Percentiles rank a stretch among this genome's conserved stretches.
These are phyloP conservation scores for Scalesia atractyloides DNA, from an alignment of 129 eudicot species.

Conservation along the genomic window DNA sequence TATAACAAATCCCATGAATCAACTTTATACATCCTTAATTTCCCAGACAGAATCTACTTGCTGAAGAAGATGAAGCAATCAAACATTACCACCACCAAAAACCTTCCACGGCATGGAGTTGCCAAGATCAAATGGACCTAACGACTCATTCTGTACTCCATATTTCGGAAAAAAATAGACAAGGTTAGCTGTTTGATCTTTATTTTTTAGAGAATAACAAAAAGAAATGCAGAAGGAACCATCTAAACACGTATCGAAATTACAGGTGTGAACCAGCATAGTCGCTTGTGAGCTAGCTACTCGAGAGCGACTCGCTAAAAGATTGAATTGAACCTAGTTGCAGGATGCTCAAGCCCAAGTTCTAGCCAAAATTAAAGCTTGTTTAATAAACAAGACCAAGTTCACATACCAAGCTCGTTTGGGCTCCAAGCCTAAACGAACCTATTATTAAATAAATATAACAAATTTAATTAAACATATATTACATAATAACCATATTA, in stretches of 20 bases:
- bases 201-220: neutral
- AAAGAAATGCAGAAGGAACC: neutral
- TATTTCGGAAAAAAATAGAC: slow-evolving; percentile 10
- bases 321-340: too few relatives aligned
- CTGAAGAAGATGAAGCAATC: slow-evolving; percentile 2
- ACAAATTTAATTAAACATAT: too few relatives aligned
- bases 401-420: too few relatives aligned
- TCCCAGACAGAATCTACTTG: slow-evolving; percentile 20
- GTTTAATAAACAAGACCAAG: too few relatives aligned
- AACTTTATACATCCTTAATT: slow-evolving; percentile 15
- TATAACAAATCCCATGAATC: slow-evolving; percentile 24
- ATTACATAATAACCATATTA: too few relatives aligned
- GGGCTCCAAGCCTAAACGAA: too few relatives aligned
- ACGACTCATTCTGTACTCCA: slow-evolving; percentile 53
- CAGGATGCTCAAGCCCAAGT: too few relatives aligned
- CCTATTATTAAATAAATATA: too few relatives aligned
- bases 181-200: slow-evolving; percentile 11
- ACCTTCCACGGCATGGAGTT: slow-evolving; percentile 36
- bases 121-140: slow-evolving; percentile 60
- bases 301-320: too few relatives aligned
- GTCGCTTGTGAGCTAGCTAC: too few relatives aligned
- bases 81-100: slow-evolving; percentile 31
- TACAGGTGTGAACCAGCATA: too few relatives aligned
- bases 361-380: too few relatives aligned
- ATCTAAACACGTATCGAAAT: neutral